phyloP scores from a whole-genome alignment of 2,329 filamentous ascomycete species.

The Cladosporium velox region DNA sequence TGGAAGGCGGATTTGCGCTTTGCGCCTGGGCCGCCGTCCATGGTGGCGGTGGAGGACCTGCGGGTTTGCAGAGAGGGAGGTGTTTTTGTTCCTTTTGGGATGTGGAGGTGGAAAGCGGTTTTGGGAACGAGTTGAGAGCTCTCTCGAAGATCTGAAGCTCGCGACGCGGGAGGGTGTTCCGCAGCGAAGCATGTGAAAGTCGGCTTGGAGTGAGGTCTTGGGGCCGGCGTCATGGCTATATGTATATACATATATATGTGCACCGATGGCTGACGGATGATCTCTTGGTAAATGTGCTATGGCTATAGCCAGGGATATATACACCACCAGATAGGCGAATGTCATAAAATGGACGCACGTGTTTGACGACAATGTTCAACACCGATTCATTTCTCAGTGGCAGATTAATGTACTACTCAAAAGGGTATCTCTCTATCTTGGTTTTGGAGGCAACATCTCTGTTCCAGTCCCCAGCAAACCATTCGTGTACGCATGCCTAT shows the following conservation, averaged over 20 bases:
- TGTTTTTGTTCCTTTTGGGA: too few relatives aligned
- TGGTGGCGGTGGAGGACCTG: background rate
- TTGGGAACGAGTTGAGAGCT: background rate
- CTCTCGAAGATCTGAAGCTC: slow-evolving; percentile 5
- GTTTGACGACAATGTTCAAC: background rate
- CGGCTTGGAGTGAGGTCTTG: background rate
- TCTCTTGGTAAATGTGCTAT: too few relatives aligned
- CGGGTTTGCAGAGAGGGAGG: background rate
- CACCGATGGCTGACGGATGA: background rate
- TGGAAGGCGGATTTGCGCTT: slow-evolving; percentile 48
- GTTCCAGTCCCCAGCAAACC: background rate
- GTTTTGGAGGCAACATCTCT: background rate
- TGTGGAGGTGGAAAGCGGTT: background rate
- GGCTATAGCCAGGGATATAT: too few relatives aligned
- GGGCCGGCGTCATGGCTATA: background rate
- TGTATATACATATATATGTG: background rate
- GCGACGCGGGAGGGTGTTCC: slow-evolving; percentile 14
- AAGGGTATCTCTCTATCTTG: slow-evolving; percentile 18
- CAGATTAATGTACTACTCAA: slow-evolving; percentile 7
- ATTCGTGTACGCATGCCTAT: background rate
- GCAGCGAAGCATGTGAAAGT: slow-evolving; percentile 16
- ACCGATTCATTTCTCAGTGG: background rate
- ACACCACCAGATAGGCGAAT: too few relatives aligned
- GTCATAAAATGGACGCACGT: background rate
- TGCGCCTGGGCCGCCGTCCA: slow-evolving; percentile 13